Conservation (phyloP, 2,329 filamentous ascomycete species). For the Fusarium albidum region DNA sequence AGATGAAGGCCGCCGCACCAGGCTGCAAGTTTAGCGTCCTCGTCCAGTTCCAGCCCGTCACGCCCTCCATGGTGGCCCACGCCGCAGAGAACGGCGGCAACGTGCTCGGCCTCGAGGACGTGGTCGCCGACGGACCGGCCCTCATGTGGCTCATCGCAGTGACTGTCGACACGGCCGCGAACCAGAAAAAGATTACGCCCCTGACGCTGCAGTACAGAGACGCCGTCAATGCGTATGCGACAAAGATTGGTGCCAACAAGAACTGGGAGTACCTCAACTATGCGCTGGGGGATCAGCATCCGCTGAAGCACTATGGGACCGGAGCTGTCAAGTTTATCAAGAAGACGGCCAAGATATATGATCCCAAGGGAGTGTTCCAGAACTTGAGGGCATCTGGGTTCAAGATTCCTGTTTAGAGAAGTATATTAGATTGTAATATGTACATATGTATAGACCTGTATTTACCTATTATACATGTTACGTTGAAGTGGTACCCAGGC, state of each 20-base stretch:
- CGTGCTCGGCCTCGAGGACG: conserved; percentile 43
- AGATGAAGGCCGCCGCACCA: conserved; percentile 39
- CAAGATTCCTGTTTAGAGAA: background rate
- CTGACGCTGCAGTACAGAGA: conserved; percentile 38
- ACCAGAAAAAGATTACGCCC: conserved; percentile 43
- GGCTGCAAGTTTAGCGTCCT: conserved; percentile 38
- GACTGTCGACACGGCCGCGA: conserved; percentile 49
- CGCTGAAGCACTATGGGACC: conserved; percentile 48
- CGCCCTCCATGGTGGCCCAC: conserved; percentile 38
- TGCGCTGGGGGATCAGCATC: conserved; percentile 48
- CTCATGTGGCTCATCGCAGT: conserved; percentile 48
- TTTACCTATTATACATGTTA: no score
- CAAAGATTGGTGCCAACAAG: conserved; percentile 40
- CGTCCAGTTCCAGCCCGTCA: conserved; percentile 46
- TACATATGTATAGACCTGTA: no score
- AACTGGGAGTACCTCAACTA: conserved; percentile 56
- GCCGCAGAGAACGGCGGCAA: conserved; percentile 41
- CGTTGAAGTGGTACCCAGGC: no score
- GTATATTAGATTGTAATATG: no score
- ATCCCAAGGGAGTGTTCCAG: conserved; percentile 24
- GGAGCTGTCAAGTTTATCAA: conserved; percentile 45
- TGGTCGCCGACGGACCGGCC: conserved; percentile 47
- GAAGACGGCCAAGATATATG: conserved; percentile 43
- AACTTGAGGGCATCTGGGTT: conserved; percentile 3
- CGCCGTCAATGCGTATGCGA: conserved; percentile 38